Evolutionary conservation across 2,329 filamentous ascomycete species (phyloP), one percentile per base, ranked within the genome.

Genomic region (Aspergillus clavatus): DNA sequence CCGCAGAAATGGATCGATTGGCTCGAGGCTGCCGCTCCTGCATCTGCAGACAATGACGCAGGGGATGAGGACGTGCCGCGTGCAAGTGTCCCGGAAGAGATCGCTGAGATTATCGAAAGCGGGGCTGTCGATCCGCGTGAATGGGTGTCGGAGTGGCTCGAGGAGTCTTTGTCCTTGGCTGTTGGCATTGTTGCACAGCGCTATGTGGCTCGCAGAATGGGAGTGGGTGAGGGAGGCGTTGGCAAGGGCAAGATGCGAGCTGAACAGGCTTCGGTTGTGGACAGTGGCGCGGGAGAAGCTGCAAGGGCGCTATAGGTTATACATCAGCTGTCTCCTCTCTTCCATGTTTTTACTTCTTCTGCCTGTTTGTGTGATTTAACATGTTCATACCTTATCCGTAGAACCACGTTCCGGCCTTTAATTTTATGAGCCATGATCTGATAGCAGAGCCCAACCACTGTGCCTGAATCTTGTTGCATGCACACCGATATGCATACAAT

Each of bases 141-240:
- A 67, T 98, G 93, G 93, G 87, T 95, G 28, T 86, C 90, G 3
- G 93, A 97, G 68, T 98, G 93, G 93, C 79, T 98, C 38, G 91
- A 97, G 71, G 91, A 97, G 71, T 73, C 83, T 0, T 76, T 98
- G 24, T 82, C 76, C 31, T 73, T 97, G 39, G 80, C 83, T 3
- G 80, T 94, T 0, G 91, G 93, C 14, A 75, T 95, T 6, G 84
- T 97, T 3, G 93, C 93, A 2, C 93, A 98, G 76, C 78, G 90
- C 52, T 98, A 98, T 64, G 93, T 98, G 16, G 91, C 93, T 4
- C 81, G 87, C 50, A 77, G 93, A 45, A 98, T 98, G 93, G 91
- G 93, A 10, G 91, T 98, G 7, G 91, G 91, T 10, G 89, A 95
- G 67, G 86, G 87, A 60, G 85, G 77, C 7, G 64, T 79, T 21